These are phyloP conservation scores for Diphasiastrum complanatum DNA, from an alignment of 83 land plant genomes.

Conservation along the genomic window DNA sequence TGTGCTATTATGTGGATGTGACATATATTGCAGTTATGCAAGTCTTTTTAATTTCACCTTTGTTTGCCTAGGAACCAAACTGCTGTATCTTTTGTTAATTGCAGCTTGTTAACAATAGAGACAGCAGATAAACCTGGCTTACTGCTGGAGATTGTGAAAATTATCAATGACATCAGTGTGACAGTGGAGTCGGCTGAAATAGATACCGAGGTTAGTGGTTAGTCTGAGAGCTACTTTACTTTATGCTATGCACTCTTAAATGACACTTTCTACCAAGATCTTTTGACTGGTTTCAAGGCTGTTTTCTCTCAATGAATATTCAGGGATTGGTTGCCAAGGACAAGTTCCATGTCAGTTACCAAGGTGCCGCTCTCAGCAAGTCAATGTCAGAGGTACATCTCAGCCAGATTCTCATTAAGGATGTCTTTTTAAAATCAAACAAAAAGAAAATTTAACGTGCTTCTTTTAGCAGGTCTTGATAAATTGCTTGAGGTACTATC, in stretches of 20 bases:
- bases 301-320: background rate
- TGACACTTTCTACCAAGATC: background rate
- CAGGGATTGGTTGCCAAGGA: conserved; percentile 98
- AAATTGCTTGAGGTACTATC: conserved; percentile 79
- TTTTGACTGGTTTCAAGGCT: background rate
- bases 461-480: conserved; percentile 63
- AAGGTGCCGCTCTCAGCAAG: conserved; percentile 63
- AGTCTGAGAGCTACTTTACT: background rate
- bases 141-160: conserved; percentile 72
- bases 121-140: conserved; percentile 95
- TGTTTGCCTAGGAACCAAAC: too few species aligned
- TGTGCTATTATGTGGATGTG: too few species aligned
- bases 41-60: too few species aligned
- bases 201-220: conserved; percentile 70
- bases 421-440: background rate
- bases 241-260: background rate
- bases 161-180: conserved; percentile 60
- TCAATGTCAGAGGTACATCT: conserved; percentile 68
- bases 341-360: conserved; percentile 87
- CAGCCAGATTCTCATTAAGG: background rate
- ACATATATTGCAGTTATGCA: too few species aligned
- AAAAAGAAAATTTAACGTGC: too few species aligned
- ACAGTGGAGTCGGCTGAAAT: conserved; percentile 91
- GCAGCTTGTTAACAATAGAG: conserved; percentile 73
- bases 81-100: conserved; percentile 2